These are phyloP conservation scores for Silene conica DNA, from an alignment of 148 eudicot genomes.

Conservation along the genomic window DNA sequence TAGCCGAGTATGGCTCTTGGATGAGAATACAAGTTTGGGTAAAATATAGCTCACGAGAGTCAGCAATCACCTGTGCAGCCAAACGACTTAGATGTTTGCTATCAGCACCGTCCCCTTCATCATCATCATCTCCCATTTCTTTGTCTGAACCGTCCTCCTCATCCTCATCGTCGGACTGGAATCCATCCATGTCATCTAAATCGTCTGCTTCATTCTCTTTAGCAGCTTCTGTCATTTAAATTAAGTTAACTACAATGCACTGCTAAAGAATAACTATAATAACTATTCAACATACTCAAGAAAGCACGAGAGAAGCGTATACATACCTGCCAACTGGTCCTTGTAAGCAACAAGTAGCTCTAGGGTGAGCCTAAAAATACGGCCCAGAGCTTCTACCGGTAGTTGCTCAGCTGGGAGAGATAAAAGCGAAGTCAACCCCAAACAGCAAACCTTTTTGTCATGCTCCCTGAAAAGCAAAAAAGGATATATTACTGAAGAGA, in stretches of 20 bases:
- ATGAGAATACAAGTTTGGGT: too few relatives aligned
- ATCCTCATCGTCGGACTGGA: constrained; percentile 79
- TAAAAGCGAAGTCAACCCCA: constrained; percentile 86
- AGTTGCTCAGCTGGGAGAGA: constrained; percentile 82
- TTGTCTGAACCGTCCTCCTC: constrained; percentile 64
- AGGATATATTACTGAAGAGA: neutral
- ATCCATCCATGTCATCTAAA: constrained; percentile 79
- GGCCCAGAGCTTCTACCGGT: constrained; percentile 83
- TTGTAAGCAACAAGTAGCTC: constrained; percentile 93
- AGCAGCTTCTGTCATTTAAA: constrained; percentile 59
- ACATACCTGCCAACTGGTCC: constrained; percentile 83
- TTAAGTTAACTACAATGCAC: neutral
- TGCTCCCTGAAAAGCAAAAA: constrained; percentile 59
- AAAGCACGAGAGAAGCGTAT: neutral
- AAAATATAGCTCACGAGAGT: too few relatives aligned
- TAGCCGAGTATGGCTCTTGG: too few relatives aligned
- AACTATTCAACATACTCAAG: neutral
- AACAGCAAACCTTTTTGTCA: constrained; percentile 93
- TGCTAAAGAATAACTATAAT: neutral
- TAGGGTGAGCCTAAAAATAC: constrained; percentile 78
- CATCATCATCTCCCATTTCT: constrained; percentile 94
- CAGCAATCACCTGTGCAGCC: constrained; percentile 71
- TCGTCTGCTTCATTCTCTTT: constrained; percentile 64
- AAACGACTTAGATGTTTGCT: constrained; percentile 58
- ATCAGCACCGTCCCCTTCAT: constrained; percentile 86